Percentiles rank a stretch among this genome's conserved stretches.
phyloP scores from a whole-genome alignment of 169 alveolate genomes.

The Plasmodium falciparum region DNA sequence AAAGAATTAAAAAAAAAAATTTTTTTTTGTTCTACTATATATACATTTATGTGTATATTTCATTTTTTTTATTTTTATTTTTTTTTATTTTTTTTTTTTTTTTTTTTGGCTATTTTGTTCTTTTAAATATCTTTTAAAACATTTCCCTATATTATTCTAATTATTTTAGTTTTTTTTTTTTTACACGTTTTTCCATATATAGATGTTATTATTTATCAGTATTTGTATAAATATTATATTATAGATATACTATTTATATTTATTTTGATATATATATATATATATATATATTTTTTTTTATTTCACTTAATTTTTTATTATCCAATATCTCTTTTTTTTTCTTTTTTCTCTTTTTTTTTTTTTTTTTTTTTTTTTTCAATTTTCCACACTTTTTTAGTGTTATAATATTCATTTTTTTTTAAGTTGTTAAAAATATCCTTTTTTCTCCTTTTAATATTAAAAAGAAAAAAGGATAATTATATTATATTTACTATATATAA shows the following conservation, averaged over 20 bases:
- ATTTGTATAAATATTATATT: too few species aligned
- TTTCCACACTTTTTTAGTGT: neutral
- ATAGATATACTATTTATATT: neutral
- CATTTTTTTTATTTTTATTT: too few species aligned
- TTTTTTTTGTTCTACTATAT: too few species aligned
- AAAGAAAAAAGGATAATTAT: too few species aligned
- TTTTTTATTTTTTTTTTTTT: too few species aligned
- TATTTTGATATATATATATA: neutral
- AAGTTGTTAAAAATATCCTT: slow-evolving; percentile 10
- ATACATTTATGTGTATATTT: too few species aligned
- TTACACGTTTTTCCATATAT: too few species aligned
- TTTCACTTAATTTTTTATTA: neutral
- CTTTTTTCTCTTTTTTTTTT: neutral
- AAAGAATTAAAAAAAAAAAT: too few species aligned
- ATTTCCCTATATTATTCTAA: slow-evolving; percentile 1
- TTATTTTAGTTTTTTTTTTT: neutral
- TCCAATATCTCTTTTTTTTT: neutral
- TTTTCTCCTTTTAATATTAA: neutral
- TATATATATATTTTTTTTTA: slow-evolving; percentile 12
- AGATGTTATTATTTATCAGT: too few species aligned
- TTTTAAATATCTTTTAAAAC: slow-evolving; percentile 73
- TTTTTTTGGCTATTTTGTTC: slow-evolving; percentile 62
- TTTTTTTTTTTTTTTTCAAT: neutral
- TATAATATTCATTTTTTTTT: slow-evolving; percentile 3
- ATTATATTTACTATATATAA: neutral